Percentiles rank a stretch among this genome's conserved stretches.
Evolutionary conservation across 2,329 filamentous ascomycete genomes (phyloP).

Genomic region (Aspergillus fumigatiaffinis): DNA sequence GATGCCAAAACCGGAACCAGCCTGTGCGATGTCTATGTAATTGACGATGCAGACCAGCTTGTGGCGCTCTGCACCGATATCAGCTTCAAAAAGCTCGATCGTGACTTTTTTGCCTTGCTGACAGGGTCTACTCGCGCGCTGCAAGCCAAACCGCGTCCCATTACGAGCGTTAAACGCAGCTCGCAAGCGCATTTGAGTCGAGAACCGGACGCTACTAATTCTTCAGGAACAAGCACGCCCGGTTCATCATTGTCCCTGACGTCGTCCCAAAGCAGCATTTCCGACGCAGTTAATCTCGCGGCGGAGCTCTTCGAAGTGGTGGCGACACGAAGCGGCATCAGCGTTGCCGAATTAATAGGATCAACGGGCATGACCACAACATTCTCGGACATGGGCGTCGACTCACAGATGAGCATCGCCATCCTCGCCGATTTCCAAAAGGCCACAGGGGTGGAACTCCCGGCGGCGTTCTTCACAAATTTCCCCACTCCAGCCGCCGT

Average conservation of each 20-base stretch:
- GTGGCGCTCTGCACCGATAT: conserved; percentile 3
- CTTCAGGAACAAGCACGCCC: too few relatives aligned
- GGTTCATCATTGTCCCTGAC: too few relatives aligned
- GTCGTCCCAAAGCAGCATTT: too few relatives aligned
- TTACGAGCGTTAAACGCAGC: too few relatives aligned
- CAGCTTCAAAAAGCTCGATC: conserved; percentile 7
- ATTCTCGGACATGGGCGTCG: conserved; percentile 3
- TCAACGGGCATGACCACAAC: not conserved
- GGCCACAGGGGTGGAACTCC: not conserved
- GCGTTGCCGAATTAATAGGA: not conserved
- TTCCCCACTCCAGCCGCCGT: not conserved
- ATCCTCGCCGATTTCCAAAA: conserved; percentile 2
- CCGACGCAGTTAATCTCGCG: too few relatives aligned
- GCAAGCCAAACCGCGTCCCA: too few relatives aligned
- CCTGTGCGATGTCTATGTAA: conserved; percentile 55
- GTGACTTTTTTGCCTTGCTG: conserved; percentile 1
- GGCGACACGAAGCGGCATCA: conserved; percentile 16
- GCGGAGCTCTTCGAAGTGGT: conserved; percentile 24
- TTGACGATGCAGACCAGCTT: conserved; percentile 21
- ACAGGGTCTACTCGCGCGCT: not conserved
- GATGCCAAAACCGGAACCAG: conserved; percentile 31
- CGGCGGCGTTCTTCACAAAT: conserved; percentile 4
- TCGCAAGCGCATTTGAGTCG: too few relatives aligned
- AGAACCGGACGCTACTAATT: too few relatives aligned
- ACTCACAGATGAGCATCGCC: conserved; percentile 7